These are phyloP conservation scores for Pseudogymnoascus sp. DNA, from an alignment of 2,329 filamentous ascomycete genomes.

Conservation along the genomic window DNA sequence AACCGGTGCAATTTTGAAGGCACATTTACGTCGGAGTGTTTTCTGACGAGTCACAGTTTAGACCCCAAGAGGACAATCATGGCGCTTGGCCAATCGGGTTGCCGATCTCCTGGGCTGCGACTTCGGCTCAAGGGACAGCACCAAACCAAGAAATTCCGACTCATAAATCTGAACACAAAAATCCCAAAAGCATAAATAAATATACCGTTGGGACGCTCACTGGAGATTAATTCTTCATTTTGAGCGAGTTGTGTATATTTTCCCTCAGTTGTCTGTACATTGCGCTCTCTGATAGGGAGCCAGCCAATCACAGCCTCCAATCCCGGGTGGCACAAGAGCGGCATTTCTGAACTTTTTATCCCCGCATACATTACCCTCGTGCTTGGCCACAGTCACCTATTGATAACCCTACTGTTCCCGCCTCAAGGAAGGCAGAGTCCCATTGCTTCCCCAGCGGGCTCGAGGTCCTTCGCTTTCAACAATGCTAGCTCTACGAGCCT, in stretches of 20 bases:
- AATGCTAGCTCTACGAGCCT: conserved; percentile 29
- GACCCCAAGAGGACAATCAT: background rate
- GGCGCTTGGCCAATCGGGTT: conserved; percentile 1
- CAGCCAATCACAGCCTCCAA: conserved; percentile 8
- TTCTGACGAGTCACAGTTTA: background rate
- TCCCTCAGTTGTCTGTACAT: background rate
- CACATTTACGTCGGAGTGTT: too few species aligned
- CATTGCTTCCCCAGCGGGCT: conserved; percentile 2
- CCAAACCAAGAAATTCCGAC: background rate
- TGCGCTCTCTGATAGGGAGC: background rate
- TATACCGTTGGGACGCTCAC: background rate
- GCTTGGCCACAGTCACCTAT: conserved; percentile 1
- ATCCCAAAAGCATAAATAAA: background rate
- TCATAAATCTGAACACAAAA: background rate
- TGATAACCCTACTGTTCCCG: background rate
- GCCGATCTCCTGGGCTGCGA: conserved; percentile 4
- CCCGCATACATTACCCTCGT: conserved; percentile 8
- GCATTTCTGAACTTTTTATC: conserved; percentile 10
- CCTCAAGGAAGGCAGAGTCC: conserved; percentile 7
- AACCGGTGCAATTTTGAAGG: too few species aligned
- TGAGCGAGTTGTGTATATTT: background rate
- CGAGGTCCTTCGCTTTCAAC: conserved; percentile 10
- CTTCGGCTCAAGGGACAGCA: conserved; percentile 1
- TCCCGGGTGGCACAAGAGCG: background rate
- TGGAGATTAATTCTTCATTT: background rate